phyloP scores from a whole-genome alignment of 148 eudicot genomes.

The Cornus controversa region DNA sequence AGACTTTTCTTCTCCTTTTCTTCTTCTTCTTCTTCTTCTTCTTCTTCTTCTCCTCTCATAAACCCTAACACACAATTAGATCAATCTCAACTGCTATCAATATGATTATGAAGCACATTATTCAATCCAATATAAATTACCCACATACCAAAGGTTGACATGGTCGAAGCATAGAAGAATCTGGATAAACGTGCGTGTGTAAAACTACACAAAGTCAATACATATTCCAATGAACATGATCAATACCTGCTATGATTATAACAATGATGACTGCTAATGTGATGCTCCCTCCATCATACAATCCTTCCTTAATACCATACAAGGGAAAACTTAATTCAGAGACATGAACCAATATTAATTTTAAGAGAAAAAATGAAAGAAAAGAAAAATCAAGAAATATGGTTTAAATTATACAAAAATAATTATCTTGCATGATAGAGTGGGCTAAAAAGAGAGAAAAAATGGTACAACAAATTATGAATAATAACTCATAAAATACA shows the following conservation, averaged over 20 bases:
- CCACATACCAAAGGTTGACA: neutral
- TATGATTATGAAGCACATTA: neutral
- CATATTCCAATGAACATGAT: neutral
- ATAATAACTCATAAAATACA: neutral
- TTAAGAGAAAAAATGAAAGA: neutral
- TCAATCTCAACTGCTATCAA: too few relatives aligned
- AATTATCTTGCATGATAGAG: neutral
- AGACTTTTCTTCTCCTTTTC: too few relatives aligned
- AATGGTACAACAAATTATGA: neutral
- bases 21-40: too few relatives aligned
- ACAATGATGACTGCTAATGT: conserved; percentile 89
- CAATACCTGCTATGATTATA: conserved; percentile 81
- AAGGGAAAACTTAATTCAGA: conserved; percentile 4
- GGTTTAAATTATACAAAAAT: too few relatives aligned
- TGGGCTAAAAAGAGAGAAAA: neutral
- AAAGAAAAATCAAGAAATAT: too few relatives aligned
- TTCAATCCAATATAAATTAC: neutral
- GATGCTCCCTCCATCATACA: conserved; percentile 99
- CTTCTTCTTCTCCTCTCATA: too few relatives aligned
- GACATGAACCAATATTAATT: neutral
- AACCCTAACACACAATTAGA: too few relatives aligned
- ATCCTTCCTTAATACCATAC: conserved; percentile 91
- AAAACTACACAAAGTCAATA: neutral
- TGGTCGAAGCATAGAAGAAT: neutral
- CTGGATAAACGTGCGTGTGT: neutral